Evolutionary conservation across 2,329 filamentous ascomycete genomes (phyloP), one percentile per base, ranked within the genome.

Genomic region (Cordyceps javanica): DNA sequence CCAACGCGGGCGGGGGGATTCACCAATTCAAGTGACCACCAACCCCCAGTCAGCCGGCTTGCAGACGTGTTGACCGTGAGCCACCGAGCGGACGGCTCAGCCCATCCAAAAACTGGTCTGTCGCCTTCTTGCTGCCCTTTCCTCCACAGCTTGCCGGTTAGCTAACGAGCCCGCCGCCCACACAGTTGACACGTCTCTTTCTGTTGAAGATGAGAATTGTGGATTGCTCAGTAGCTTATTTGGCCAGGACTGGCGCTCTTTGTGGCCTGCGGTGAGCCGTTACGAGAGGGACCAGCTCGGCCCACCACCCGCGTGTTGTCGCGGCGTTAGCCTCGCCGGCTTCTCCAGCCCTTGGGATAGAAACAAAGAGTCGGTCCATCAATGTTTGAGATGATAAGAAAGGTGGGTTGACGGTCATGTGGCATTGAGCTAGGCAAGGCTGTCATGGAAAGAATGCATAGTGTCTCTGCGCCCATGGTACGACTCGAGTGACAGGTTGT

Each of bases 151-250:
- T 26, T 11, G 13, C 16, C 11, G 3, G 21, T 23, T 30, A 16
- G 50, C 38, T 53, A 5, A 16, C 23, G 26, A 42, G 26, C 11
- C 46, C 30, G 45, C 25, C 50, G 38, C 38, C 50, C 36, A 13
- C 32, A 32, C 46, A 53, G 50, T 42, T 53, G 50, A 53, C 50
- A 53, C 26, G 50, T 53, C 50, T 42, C 25, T 42, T 44, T 38
- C 34, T 51, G 21, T 39, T 21, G 38, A 19, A 38, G 41, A 46
- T 39, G 16, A n/a, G n/a, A 54, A 23, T 30, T 26, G 53, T 32
- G 53, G 53, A 30, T n/a, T 48, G 42, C n/a, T n/a, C n/a, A n/a
- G n/a, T 36, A 32, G 30, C 42, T 44, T 25, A 14, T n/a, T 39
- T 39, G 4, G 10, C 11, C 16, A 39, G 34, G 52, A 16, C 52